phyloP scores from a whole-genome alignment of 306 rosid genomes.

The Delonix regia region DNA sequence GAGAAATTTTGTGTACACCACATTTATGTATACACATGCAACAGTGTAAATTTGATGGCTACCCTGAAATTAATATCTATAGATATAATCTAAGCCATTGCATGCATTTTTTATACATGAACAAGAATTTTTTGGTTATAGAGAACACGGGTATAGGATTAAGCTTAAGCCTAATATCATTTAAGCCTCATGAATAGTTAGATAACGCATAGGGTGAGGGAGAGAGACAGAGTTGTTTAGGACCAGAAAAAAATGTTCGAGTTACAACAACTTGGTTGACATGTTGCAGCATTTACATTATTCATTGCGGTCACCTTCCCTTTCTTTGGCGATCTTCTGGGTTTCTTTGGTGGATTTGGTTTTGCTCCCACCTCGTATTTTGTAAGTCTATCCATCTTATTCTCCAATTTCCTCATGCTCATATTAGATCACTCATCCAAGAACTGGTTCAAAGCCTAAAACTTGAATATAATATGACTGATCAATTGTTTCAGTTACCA shows the following conservation, averaged over 20 bases:
- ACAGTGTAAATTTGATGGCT: too few species aligned
- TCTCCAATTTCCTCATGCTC: neutral
- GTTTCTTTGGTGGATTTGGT: constrained; percentile 95
- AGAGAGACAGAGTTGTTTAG: neutral
- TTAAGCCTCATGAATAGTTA: neutral
- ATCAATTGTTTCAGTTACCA: constrained; percentile 65
- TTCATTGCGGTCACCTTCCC: constrained; percentile 82
- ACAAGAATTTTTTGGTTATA: neutral
- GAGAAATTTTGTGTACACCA: neutral
- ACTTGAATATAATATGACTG: neutral
- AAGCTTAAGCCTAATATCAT: too few species aligned
- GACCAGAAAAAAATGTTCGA: neutral
- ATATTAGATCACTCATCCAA: neutral
- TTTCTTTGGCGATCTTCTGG: constrained; percentile 96
- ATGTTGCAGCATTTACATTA: constrained; percentile 75
- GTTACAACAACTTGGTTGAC: constrained; percentile 6
- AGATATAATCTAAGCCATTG: neutral
- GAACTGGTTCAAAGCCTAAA: neutral
- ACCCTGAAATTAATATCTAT: too few species aligned
- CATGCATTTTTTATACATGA: neutral
- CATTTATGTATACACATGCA: too few species aligned
- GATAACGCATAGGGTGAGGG: neutral
- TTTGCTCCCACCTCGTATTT: constrained; percentile 89
- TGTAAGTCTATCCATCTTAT: constrained; percentile 45
- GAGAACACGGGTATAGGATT: neutral